Percentiles rank a stretch among this genome's conserved stretches.
These are phyloP conservation scores for Stenocarpella maydis DNA, from an alignment of 2,329 filamentous ascomycete genomes.

Conservation along the genomic window DNA sequence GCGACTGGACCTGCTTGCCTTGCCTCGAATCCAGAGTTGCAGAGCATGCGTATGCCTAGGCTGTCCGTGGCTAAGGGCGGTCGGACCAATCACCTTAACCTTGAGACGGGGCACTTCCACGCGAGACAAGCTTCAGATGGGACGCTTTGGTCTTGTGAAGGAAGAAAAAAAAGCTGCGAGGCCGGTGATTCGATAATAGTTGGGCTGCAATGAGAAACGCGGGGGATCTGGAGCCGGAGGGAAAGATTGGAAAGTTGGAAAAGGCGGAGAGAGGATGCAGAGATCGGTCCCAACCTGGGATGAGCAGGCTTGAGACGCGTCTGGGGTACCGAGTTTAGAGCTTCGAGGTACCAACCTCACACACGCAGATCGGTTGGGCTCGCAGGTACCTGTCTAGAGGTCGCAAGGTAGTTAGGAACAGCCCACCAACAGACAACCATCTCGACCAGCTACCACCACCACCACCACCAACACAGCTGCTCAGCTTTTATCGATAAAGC, in stretches of 20 bases:
- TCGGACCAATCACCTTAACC: constrained; percentile 14
- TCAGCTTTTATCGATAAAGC: constrained; percentile 26
- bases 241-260: constrained; percentile 41
- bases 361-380: background rate
- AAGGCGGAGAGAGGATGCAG: constrained; percentile 40
- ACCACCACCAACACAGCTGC: background rate
- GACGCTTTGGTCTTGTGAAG: constrained; percentile 10
- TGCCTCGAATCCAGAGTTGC: constrained; percentile 22
- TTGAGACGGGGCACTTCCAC: constrained; percentile 6
- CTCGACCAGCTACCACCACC: background rate
- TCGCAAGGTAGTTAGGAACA: constrained; percentile 5
- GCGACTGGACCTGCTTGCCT: constrained; percentile 29
- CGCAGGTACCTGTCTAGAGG: background rate
- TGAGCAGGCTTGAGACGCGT: constrained; percentile 18
- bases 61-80: constrained; percentile 37
- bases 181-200: constrained; percentile 36
- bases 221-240: constrained; percentile 46
- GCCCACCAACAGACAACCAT: constrained; percentile 2
- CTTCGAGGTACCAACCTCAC: background rate
- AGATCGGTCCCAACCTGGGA: constrained; percentile 30
- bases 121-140: constrained; percentile 1
- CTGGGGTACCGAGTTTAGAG: background rate
- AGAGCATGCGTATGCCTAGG: constrained; percentile 40
- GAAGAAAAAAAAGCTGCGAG: constrained; percentile 19
- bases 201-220: constrained; percentile 47